Evolutionary conservation across 371 early-diverging fungal species (phyloP).

Genomic region (Circinella umbellata): DNA sequence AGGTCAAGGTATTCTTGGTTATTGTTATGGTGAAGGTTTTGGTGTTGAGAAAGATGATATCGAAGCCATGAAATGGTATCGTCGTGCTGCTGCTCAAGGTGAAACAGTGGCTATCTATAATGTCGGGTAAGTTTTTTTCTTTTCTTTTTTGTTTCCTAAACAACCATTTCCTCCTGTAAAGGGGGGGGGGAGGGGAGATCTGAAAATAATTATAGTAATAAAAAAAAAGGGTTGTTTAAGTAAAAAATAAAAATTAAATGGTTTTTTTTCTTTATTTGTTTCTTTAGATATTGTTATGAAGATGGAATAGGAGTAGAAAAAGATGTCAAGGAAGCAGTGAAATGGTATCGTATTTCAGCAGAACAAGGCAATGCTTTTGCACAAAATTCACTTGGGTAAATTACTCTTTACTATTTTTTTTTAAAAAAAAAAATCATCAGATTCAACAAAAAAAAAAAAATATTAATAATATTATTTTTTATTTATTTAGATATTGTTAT

Average conservation of each 20-base stretch:
- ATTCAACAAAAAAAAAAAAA: background rate
- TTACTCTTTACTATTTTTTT: background rate
- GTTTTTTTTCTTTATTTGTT: background rate
- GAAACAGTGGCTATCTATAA: slow-evolving; percentile 82
- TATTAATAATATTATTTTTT: background rate
- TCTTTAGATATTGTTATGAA: slow-evolving; percentile 71
- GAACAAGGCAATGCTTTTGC: slow-evolving; percentile 81
- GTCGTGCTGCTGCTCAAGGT: slow-evolving; percentile 63
- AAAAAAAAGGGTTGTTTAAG: too few species aligned
- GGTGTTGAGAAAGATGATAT: slow-evolving; percentile 72
- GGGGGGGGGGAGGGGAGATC: too few species aligned
- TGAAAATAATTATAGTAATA: too few species aligned
- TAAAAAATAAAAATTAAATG: background rate
- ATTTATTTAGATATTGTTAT: slow-evolving; percentile 64
- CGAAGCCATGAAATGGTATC: slow-evolving; percentile 76
- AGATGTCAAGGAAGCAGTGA: slow-evolving; percentile 68
- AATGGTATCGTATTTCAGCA: slow-evolving; percentile 77
- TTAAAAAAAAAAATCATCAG: background rate
- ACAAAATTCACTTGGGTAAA: slow-evolving; percentile 72
- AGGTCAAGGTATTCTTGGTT: slow-evolving; percentile 75
- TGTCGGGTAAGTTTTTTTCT: slow-evolving; percentile 50
- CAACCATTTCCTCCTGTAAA: too few species aligned
- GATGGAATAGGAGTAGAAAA: slow-evolving; percentile 79
- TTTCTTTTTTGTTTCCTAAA: background rate
- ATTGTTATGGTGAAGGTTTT: slow-evolving; percentile 81